phyloP scores from a whole-genome alignment of 441 rosid genomes.

The Pelargonium australe region DNA sequence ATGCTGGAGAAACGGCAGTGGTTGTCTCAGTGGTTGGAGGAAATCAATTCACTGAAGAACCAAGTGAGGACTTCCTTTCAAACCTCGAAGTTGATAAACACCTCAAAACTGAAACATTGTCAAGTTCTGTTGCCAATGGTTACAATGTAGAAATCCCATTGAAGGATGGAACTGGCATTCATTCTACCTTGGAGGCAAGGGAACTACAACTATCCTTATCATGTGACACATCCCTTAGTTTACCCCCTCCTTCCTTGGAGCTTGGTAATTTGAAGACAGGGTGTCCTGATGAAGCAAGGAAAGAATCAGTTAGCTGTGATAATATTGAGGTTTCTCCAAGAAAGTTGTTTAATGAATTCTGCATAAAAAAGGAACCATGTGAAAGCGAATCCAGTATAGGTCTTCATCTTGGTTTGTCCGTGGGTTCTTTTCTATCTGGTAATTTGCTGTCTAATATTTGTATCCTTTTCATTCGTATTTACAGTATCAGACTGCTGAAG shows the following conservation, averaged over 20 bases:
- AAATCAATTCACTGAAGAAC: conserved; percentile 37
- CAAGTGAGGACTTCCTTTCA: conserved; percentile 35
- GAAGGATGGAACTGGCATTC: conserved; percentile 28
- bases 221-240: conserved; percentile 35
- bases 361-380: conserved; percentile 19
- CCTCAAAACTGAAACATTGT: conserved; percentile 23
- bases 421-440: conserved; percentile 38
- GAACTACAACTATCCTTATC: conserved; percentile 47
- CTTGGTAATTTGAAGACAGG: conserved; percentile 33
- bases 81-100: conserved; percentile 32
- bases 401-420: conserved; percentile 45
- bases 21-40: conserved; percentile 76
- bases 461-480: neutral
- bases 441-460: conserved; percentile 14
- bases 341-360: conserved; percentile 27
- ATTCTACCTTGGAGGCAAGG: conserved; percentile 27
- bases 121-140: conserved; percentile 28
- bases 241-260: conserved; percentile 27
- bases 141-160: conserved; percentile 24
- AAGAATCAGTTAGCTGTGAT: conserved; percentile 26
- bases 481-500: conserved; percentile 3
- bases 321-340: conserved; percentile 25
- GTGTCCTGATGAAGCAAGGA: conserved; percentile 27
- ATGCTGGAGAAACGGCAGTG: conserved; percentile 91
- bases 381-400: conserved; percentile 33